Evolutionary conservation across 2,329 filamentous ascomycete species (phyloP), one percentile per base, ranked within the genome.

Genomic region (Leptographium radiaticola): DNA sequence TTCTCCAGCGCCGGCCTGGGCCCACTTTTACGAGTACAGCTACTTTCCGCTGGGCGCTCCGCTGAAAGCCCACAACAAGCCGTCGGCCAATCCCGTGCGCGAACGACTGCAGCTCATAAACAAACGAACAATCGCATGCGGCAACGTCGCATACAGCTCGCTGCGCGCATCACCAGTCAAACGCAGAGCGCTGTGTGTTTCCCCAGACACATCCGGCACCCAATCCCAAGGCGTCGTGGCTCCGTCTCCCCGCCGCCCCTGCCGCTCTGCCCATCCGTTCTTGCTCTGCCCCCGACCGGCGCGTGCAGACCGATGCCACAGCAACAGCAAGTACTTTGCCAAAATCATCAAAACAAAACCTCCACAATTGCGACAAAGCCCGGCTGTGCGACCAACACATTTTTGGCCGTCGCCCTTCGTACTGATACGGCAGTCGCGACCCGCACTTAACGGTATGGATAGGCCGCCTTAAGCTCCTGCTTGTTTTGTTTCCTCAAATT

Each of bases 1-100:
- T 59, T 59, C 49, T 55, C 54, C 54, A 57, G 56, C 53, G 53
- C 55, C 36, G 48, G n/a, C n/a, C n/a, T 49, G 39, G 7, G n/a
- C 34, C 36, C 49, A 36, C 15, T 53, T 33, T 33, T 10, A 18
- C n/a, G n/a, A n/a, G n/a, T n/a, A n/a, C n/a, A n/a, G n/a, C n/a
- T n/a, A n/a, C n/a, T n/a, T n/a, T n/a, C n/a, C n/a, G n/a, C n/a
- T 34, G 33, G 33, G 33, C 33, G 7, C 38, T 18, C 51, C 16
- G 18, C 40, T 8, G 11, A 4, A 7, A 43, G 39, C 18, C 33
- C 45, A 25, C 38, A 44, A 31, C 39, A 36, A 46, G 42, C 25
- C 40, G 10, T 33, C 33, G 11, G 25, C 48, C 49, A 51, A 54
- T 54, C 42, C 47, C 31, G 31, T 46, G 13, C 47, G 49, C 53